A percentile compares a stretch with the other conserved stretches of the same genome.
These are phyloP conservation scores for Xylaria curta DNA, from an alignment of 495 filamentous ascomycete species.

Conservation along the genomic window DNA sequence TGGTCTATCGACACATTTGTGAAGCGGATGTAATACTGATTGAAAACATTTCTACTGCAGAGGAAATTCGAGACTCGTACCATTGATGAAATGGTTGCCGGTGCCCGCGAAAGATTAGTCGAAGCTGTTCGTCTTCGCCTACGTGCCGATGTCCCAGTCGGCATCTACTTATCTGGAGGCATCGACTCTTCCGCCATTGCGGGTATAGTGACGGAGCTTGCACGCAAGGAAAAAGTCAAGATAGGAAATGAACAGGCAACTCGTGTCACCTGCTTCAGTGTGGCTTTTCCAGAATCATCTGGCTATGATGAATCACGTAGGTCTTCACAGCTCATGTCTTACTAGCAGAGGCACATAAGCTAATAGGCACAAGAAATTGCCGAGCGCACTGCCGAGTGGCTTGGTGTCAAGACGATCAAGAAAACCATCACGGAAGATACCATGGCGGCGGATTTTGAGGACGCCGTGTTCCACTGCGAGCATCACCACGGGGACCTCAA, in stretches of 20 bases:
- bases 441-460: slow-evolving; percentile 54
- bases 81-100: slow-evolving; percentile 51
- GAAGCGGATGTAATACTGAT: background rate
- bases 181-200: slow-evolving; percentile 60
- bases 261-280: slow-evolving; percentile 50
- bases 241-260: slow-evolving; percentile 43
- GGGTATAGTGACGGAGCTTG: slow-evolving; percentile 57
- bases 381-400: slow-evolving; percentile 55
- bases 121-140: slow-evolving; percentile 56
- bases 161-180: slow-evolving; percentile 60
- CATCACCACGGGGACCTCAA: slow-evolving; percentile 54
- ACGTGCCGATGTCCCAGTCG: slow-evolving; percentile 60
- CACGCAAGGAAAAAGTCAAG: slow-evolving; percentile 44
- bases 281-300: slow-evolving; percentile 53
- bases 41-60: background rate
- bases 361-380: slow-evolving; percentile 47
- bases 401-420: slow-evolving; percentile 55
- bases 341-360: background rate
- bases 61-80: background rate
- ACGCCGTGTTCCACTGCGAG: slow-evolving; percentile 58
- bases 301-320: slow-evolving; percentile 56
- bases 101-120: slow-evolving; percentile 50
- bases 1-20: background rate
- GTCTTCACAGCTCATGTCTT: background rate
- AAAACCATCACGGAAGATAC: slow-evolving; percentile 52